A percentile compares a stretch with the other conserved stretches of the same genome.
Evolutionary conservation across 106 monocot genomes (phyloP).

Genomic region (Gastrodia elata): DNA sequence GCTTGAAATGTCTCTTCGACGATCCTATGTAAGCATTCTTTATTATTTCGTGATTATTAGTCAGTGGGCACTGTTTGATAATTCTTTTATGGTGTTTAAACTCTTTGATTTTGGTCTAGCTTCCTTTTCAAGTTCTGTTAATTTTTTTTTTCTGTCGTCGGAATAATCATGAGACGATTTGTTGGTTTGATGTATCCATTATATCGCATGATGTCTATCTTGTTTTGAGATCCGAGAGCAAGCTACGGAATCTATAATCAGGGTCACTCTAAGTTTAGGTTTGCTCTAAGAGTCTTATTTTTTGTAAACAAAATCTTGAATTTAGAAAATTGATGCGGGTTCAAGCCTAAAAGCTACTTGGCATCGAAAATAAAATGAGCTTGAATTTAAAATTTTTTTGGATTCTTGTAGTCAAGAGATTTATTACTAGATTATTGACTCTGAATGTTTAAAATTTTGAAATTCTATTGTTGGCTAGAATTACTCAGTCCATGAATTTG

Average conservation of each 20-base stretch:
- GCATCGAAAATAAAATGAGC: not conserved
- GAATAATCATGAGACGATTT: not conserved
- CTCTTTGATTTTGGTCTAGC: not conserved
- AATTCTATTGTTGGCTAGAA: not conserved
- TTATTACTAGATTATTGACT: not conserved
- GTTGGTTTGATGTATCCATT: no score
- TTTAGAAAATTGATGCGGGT: not conserved
- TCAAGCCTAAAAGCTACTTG: not conserved
- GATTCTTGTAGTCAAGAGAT: not conserved
- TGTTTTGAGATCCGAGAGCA: not conserved
- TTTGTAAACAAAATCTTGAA: not conserved
- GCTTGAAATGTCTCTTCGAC: not conserved
- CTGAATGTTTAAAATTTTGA: not conserved
- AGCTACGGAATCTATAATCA: not conserved
- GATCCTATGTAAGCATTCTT: conserved; percentile 6
- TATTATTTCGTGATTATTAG: not conserved
- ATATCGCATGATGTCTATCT: not conserved
- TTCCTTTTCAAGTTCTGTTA: not conserved
- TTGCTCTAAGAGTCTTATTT: not conserved
- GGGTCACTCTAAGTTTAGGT: not conserved
- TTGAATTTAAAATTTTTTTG: not conserved
- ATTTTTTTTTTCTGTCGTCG: not conserved
- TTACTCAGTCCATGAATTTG: not conserved
- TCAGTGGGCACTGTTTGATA: not conserved
- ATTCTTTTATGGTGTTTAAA: not conserved